Evolutionary conservation across 2,329 filamentous ascomycete species (phyloP), one percentile per base, ranked within the genome.

Genomic region (Paecilomyces variotii): DNA sequence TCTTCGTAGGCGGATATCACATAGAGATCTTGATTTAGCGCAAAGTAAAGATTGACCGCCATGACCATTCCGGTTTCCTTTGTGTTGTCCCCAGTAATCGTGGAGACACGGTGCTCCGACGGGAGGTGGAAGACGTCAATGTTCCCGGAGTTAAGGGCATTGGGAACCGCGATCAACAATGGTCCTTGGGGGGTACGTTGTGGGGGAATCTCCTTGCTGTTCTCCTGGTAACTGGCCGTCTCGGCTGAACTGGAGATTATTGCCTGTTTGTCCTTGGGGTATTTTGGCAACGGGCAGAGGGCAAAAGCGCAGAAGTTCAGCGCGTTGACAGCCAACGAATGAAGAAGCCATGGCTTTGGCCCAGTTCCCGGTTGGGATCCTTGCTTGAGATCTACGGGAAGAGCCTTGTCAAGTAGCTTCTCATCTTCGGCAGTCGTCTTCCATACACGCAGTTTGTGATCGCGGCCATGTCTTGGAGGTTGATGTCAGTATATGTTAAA

Each of bases 231-330:
- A 52, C 14, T 10, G 12, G 50, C 14, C 26, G 53, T 28, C 24
- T 45, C 39, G 39, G 12, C 50, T 14, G 50, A 52, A 7, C 76
- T 68, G 2, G 25, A 27, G 27, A 32, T 56, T 50, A 14, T 24
- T 6, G 26, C 27, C 28, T 34, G 9, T 14, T 54, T 25, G 14
- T 54, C 5, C 53, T 34, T 7, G 53, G 24, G 5, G 45, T 24
- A 27, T 12, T 25, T 52, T 62, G 59, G 30, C 62, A 74, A 70
- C 60, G 78, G 60, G 69, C 87, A 87, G 61, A 82, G 80, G 1
- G 88, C 82, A 71, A 96, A 96, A 1, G 88, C 83, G 71, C 94
- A 99, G 71, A 97, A 99, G 70, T 97, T 99, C 77, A 97, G 84
- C 1, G 93, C 91, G 69, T 97, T 97, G 51, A 97, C 91, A 4